Conservation (phyloP, 1,284 basidiomycete species). For the Cystobasidiaceae sp. region DNA sequence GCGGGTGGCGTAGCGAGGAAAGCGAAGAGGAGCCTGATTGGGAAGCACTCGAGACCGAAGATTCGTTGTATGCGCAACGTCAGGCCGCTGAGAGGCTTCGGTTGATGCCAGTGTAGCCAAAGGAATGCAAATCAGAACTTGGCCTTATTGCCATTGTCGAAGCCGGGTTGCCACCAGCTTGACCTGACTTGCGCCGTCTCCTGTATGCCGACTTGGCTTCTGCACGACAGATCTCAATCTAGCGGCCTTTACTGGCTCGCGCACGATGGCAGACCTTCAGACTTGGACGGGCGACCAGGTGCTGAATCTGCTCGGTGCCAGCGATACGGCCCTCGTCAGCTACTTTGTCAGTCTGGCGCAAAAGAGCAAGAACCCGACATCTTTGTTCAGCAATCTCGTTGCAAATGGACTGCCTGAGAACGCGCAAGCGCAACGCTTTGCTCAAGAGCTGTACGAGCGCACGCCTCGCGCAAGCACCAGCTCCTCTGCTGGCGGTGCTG, state of each 20-base stretch:
- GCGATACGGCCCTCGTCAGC: constrained; percentile 37
- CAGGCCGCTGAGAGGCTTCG: constrained; percentile 24
- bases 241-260: no score
- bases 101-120: constrained; percentile 26
- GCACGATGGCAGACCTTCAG: constrained; percentile 32
- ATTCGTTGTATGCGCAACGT: constrained; percentile 48
- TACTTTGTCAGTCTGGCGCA: constrained; percentile 56
- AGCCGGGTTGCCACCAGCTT: no score
- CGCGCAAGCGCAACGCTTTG: constrained; percentile 71
- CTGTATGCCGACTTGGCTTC: no score
- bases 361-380: constrained; percentile 71
- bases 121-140: no score
- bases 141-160: no score
- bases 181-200: no score
- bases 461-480: constrained; percentile 63
- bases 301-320: constrained; percentile 36
- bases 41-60: constrained; percentile 45
- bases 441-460: constrained; percentile 66
- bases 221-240: no score
- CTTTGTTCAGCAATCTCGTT: constrained; percentile 68
- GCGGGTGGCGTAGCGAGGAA: constrained; percentile 48
- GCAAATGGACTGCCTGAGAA: constrained; percentile 73
- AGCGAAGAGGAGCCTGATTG: constrained; percentile 43
- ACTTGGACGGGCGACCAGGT: constrained; percentile 40
- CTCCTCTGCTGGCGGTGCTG: constrained; percentile 52